Percentiles rank a stretch among this genome's conserved stretches.
These are phyloP conservation scores for Sarcomyxa edulis DNA, from an alignment of 768 basidiomycete genomes.

Conservation along the genomic window DNA sequence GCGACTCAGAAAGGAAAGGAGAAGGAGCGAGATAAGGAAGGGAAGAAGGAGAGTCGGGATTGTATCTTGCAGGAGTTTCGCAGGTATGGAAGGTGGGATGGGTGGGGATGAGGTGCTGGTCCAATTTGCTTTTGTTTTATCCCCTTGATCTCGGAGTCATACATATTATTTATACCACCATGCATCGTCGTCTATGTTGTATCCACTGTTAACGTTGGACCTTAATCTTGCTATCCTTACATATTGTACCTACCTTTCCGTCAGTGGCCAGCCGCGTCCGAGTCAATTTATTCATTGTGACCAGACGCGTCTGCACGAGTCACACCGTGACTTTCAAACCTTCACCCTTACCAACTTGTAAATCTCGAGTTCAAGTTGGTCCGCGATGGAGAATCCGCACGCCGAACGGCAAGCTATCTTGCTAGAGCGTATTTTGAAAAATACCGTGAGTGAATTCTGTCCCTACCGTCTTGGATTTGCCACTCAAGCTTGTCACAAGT, in stretches of 20 bases:
- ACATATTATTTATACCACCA: constrained; percentile 1
- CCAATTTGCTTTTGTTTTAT: no score
- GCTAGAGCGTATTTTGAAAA: constrained; percentile 87
- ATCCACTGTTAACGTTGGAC: no score
- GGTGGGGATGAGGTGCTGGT: constrained; percentile 68
- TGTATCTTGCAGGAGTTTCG: constrained; percentile 74
- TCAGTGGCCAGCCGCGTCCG: constrained; percentile 2
- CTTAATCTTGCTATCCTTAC: no score
- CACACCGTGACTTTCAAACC: constrained; percentile 8
- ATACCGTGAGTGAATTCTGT: constrained; percentile 54
- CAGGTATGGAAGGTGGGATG: constrained; percentile 85
- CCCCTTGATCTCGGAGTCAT: not conserved
- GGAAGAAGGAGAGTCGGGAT: constrained; percentile 53
- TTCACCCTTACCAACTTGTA: constrained; percentile 4
- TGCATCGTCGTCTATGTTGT: no score
- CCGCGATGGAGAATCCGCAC: constrained; percentile 99
- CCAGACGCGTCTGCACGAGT: constrained; percentile 12
- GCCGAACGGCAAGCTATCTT: constrained; percentile 89
- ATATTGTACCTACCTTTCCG: constrained; percentile 1
- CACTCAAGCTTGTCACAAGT: constrained; percentile 34
- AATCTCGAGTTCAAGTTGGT: no score
- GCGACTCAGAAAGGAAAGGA: constrained; percentile 55
- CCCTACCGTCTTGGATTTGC: not conserved
- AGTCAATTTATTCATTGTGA: not conserved
- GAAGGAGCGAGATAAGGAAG: constrained; percentile 50